Evolutionary conservation across 2,329 filamentous ascomycete species (phyloP), one percentile per base, ranked within the genome.

Genomic region (Nannizzia gypsea): DNA sequence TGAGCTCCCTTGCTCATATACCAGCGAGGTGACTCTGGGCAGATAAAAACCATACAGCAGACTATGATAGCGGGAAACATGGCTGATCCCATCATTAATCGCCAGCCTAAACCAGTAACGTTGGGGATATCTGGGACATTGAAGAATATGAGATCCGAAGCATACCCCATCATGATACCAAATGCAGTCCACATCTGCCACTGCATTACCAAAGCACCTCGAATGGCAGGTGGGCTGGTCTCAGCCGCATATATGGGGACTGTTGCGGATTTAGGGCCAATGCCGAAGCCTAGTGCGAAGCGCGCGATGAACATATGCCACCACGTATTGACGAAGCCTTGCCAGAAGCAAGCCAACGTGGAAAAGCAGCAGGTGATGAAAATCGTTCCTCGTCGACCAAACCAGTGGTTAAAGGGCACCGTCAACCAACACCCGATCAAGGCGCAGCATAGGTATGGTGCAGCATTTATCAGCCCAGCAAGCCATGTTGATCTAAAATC

Each of bases 211-310:
- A 93, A 77, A 6, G 86, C 87, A 64, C 87, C 87, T 68, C 87
- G 82, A 59, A 90, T 85, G 3, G 74, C 71, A 1, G 86, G 83
- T 0, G 87, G 87, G 0, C 84, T 81, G 60, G 83, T 88, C 71
- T 91, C 88, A 1, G 88, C 87, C 0, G 86, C 84, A 66, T 88
- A 91, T 28, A 91, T 84, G 0, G 88, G 88, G 1, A 89, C 86
- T 0, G 86, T 89, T 0, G 85, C 83, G 20, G 84, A 83, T 69
- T 90, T 90, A 15, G 86, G 80, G 28, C 88, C 88, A 76, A 91
- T 89, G 1, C 86, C 88, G 52, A 93, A 82, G 8, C 89, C 89
- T 62, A 92, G 80, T 11, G 88, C 77, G 63, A 92, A 81, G 46
- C 89, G 83, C 56, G 83, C 85, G 46, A 82, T 78, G 61, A 93